Conservation (phyloP, 495 filamentous ascomycete genomes). For the Hypoxylon trugodes region DNA sequence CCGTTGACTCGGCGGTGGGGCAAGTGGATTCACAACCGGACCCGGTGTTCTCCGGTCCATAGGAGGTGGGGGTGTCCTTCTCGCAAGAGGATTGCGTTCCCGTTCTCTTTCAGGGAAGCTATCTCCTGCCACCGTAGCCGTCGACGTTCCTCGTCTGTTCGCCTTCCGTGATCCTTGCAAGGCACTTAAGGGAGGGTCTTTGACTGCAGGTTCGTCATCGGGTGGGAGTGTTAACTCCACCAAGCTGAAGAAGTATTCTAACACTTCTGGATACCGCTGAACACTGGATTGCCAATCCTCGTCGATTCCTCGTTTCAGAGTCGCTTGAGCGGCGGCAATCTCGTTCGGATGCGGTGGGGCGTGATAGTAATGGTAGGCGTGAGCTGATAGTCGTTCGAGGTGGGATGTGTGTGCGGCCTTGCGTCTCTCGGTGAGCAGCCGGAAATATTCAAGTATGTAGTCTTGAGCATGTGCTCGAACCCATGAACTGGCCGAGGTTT, state of each 20-base stretch:
- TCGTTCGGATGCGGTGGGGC: constrained; percentile 64
- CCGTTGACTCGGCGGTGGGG: constrained; percentile 36
- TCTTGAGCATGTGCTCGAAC: constrained; percentile 74
- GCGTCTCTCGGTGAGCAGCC: constrained; percentile 65
- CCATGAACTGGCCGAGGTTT: constrained; percentile 62
- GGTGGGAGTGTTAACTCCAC: constrained; percentile 67
- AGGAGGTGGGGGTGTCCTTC: constrained; percentile 44
- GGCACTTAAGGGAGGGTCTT: constrained; percentile 64
- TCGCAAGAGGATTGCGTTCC: constrained; percentile 34
- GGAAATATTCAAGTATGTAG: constrained; percentile 74
- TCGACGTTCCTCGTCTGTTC: constrained; percentile 44
- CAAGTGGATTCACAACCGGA: constrained; percentile 42
- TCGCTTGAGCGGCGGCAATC: constrained; percentile 64
- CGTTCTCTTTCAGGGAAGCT: constrained; percentile 40
- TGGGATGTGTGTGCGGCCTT: constrained; percentile 64
- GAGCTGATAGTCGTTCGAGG: constrained; percentile 64
- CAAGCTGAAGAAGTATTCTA: constrained; percentile 75
- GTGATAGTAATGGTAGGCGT: constrained; percentile 65
- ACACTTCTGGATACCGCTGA: constrained; percentile 74
- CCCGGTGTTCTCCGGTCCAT: constrained; percentile 44
- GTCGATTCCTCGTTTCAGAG: constrained; percentile 73
- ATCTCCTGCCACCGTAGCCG: constrained; percentile 40
- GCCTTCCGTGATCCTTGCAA: constrained; percentile 55
- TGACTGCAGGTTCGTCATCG: constrained; percentile 61
- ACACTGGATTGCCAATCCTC: constrained; percentile 76